Base-by-base conservation (phyloP, 2,329 filamentous ascomycete species). In the Trichoderma sp. region DNA sequence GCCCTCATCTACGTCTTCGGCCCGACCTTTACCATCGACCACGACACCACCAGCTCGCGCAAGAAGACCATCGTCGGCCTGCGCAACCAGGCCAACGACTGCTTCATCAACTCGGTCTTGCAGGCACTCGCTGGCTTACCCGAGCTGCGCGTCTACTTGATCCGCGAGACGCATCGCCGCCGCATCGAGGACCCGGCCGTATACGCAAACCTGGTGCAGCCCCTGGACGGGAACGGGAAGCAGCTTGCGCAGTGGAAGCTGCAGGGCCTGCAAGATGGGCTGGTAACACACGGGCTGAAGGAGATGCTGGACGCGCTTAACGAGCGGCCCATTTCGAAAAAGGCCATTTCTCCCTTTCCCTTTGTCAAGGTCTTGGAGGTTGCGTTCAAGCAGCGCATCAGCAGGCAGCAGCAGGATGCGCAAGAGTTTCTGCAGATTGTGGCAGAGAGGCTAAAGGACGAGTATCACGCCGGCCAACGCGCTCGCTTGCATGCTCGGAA, bases 381-480 rank as follows among this genome's bases (percentile, higher is more conserved):
- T 35, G 95, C 96, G 0, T 99, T 98, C 81, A 91, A 91, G 74
- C 96, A 97, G 80, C 92, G 94, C 80, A 97, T 99, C 80, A 98
- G 94, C 82, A 90, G 96, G 72, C 95, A 97, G 82, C 97, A 99
- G 84, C 97, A 99, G 84, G 97, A 99, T 86, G 97, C 97, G 12
- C 97, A 99, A 82, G 97, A 99, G 83, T 98, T 99, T 78, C 85
- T 99, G 74, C 97, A 99, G 85, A 93, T 98, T 67, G 93, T 99
- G 14, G 93, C 95, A 3, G 96, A 99, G 85, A 90, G 96, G 71
- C 87, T 99, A 74, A 95, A 94, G 80, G 97, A 99, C 81, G 97
- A 99, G 84, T 98, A 98, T 81, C 92, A 97, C 82, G 95, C 95
- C 4, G 95, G 95, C 1, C 89, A 90, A 80, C 90, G 93, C 81